Percentiles rank a stretch among this genome's conserved stretches.
Conservation (phyloP, 352 stramenopile genomes). For the Phytophthora lateralis region DNA sequence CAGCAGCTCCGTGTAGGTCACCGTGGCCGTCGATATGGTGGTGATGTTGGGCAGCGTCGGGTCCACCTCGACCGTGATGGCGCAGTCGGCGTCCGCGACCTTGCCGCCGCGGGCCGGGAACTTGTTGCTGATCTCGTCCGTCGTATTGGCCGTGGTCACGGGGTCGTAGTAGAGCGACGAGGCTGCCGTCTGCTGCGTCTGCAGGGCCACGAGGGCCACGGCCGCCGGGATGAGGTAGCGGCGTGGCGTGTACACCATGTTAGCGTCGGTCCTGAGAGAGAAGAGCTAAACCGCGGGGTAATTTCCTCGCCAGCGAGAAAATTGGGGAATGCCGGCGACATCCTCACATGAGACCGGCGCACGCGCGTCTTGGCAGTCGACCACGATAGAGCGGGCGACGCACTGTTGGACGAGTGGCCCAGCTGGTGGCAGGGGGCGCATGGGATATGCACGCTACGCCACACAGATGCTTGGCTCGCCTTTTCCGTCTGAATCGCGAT, state of each 20-base stretch:
- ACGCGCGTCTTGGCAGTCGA: slow-evolving; percentile 27
- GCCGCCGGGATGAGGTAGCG: slow-evolving; percentile 26
- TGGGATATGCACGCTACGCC: slow-evolving; percentile 18
- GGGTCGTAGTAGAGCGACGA: slow-evolving; percentile 25
- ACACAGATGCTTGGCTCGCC: slow-evolving; percentile 27
- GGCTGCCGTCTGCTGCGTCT: slow-evolving; percentile 16
- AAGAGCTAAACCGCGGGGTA: slow-evolving; percentile 8
- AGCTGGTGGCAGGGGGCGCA: slow-evolving; percentile 18
- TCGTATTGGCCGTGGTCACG: slow-evolving; percentile 13
- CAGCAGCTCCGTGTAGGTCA: slow-evolving; percentile 21
- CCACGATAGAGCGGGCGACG: slow-evolving; percentile 2
- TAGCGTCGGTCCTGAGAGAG: not conserved
- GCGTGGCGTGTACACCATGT: slow-evolving; percentile 30
- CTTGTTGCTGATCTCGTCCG: slow-evolving; percentile 26
- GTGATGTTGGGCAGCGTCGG: slow-evolving; percentile 19
- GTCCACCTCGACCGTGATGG: slow-evolving; percentile 21
- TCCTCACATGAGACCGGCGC: slow-evolving; percentile 25
- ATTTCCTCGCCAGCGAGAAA: slow-evolving; percentile 37
- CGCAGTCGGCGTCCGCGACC: slow-evolving; percentile 17
- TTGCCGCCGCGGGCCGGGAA: slow-evolving; percentile 18
- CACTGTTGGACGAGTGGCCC: slow-evolving; percentile 19
- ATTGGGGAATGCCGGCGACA: slow-evolving; percentile 33
- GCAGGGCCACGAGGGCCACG: slow-evolving; percentile 17
- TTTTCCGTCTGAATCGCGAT: slow-evolving; percentile 27
- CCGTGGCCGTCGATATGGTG: slow-evolving; percentile 13